A percentile compares a stretch with the other conserved stretches of the same genome.
Conservation (phyloP, 1,139 yeast genomes). For the Candida sp. region DNA sequence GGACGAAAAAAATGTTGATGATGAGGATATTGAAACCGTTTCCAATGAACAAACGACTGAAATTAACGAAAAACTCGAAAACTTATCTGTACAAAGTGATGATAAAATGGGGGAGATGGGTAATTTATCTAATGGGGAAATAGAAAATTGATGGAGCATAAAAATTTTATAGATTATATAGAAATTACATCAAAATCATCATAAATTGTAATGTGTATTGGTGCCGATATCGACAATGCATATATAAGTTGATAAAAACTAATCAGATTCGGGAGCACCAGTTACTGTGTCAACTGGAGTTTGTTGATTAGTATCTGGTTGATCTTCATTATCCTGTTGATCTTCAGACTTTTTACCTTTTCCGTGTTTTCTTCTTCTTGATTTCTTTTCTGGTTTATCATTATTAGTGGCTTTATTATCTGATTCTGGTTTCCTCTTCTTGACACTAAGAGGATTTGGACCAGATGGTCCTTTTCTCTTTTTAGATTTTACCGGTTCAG, state of each 20-base stretch:
- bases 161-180: background rate
- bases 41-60: too few relatives aligned
- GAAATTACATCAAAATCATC: background rate
- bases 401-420: constrained; percentile 5
- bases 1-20: constrained; percentile 1
- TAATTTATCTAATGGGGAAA: background rate
- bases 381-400: constrained; percentile 3
- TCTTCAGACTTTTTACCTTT: background rate
- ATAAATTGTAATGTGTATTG: background rate
- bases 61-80: background rate
- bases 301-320: too few relatives aligned
- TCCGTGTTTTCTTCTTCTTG: constrained; percentile 15
- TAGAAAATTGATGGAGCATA: background rate
- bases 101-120: background rate
- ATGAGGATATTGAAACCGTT: background rate
- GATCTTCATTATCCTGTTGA: too few relatives aligned
- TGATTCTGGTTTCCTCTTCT: constrained; percentile 50
- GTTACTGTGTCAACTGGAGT: too few relatives aligned
- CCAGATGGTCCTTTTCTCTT: constrained; percentile 71
- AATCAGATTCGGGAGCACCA: too few relatives aligned
- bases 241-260: too few relatives aligned
- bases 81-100: background rate
- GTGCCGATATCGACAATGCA: background rate
- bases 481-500: constrained; percentile 23
- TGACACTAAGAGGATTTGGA: constrained; percentile 82